Base-by-base conservation (phyloP, 441 rosid species). In the Euphorbia celastroides region DNA sequence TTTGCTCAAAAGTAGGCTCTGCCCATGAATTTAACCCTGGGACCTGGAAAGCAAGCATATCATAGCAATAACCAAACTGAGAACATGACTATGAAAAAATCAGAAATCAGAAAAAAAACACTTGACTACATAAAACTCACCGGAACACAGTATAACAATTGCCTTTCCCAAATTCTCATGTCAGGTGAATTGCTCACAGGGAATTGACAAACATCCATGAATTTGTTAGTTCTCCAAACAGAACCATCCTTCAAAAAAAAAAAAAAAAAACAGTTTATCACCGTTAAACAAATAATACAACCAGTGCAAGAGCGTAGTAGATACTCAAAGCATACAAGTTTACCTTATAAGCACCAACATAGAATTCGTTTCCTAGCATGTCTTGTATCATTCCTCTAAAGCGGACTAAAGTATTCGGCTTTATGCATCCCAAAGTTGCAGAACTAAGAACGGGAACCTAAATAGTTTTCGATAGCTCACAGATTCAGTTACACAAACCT, bases 381-480 rank as follows among this genome's bases (percentile, higher is more conserved):
- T 93, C 99, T 59, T 93, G 99, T 57, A 93, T 78, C 99, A 93
- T 91, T 70, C 97, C 96, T 12, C 92, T 84, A 62, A 85, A 93
- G 56, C 99, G 75, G 17, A 93, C 94, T 2, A 93, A 85, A 22
- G 80, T 82, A 16, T 87, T 78, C 25, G 93, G 88, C 72, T 81
- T 87, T 51, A 93, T 28, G 80, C 81, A 82, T 64, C 74, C 74
- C 51, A 89, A 32, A 16, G 73, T 85, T 36, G 74, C 74, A 3
- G 76, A 74, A 70, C 76, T 78, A 9, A 93, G 84, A 57, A 85
- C 61, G 2, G 97, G 97, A 72, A 91, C 90, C 97, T 90, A 71
- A 32, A 38, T 38, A 3, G 12, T 7, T 7, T 3, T 16, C 36
- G 19, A 57, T 42, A 41, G 3, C 34, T 31, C 20, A 9, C 3